Conservation (phyloP, 1,139 yeast species). For the Kluyveromyces sp. region DNA sequence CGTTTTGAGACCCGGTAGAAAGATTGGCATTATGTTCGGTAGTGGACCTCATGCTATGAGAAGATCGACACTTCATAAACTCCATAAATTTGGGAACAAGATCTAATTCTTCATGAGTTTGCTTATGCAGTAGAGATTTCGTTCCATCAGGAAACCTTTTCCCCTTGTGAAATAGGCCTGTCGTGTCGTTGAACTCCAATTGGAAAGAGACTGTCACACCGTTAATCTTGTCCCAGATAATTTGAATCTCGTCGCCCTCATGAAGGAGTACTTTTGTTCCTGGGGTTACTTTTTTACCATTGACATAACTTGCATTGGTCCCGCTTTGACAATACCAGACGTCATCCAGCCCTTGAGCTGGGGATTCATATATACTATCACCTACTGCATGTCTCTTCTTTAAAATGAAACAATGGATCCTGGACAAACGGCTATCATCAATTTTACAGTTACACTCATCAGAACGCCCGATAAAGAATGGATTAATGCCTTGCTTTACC, state of each 20-base stretch:
- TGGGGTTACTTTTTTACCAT: conserved; percentile 51
- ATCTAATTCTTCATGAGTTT: conserved; percentile 23
- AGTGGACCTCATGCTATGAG: neutral
- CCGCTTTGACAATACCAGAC: conserved; percentile 80
- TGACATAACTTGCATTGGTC: conserved; percentile 71
- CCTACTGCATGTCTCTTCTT: conserved; percentile 55
- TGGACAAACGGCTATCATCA: conserved; percentile 71
- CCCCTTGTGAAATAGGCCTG: conserved; percentile 48
- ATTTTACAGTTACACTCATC: conserved; percentile 54
- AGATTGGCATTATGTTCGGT: neutral
- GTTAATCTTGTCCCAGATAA: conserved; percentile 54
- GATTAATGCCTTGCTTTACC: conserved; percentile 56
- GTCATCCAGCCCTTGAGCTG: conserved; percentile 61
- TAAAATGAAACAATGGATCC: conserved; percentile 67
- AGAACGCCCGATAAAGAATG: conserved; percentile 59
- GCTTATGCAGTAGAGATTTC: conserved; percentile 16
- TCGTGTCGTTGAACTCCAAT: conserved; percentile 46
- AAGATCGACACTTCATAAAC: conserved; percentile 18
- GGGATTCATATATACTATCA: conserved; percentile 52
- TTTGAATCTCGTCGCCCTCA: conserved; percentile 57
- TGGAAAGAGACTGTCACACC: conserved; percentile 47
- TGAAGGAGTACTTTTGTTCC: conserved; percentile 55
- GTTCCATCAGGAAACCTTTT: conserved; percentile 12
- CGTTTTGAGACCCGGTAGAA: neutral
- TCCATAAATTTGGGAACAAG: conserved; percentile 20